Percentiles rank a stretch among this genome's conserved stretches.
These are phyloP conservation scores for Lentinula novae-zelandiae DNA, from an alignment of 1,284 basidiomycete species.

Conservation along the genomic window DNA sequence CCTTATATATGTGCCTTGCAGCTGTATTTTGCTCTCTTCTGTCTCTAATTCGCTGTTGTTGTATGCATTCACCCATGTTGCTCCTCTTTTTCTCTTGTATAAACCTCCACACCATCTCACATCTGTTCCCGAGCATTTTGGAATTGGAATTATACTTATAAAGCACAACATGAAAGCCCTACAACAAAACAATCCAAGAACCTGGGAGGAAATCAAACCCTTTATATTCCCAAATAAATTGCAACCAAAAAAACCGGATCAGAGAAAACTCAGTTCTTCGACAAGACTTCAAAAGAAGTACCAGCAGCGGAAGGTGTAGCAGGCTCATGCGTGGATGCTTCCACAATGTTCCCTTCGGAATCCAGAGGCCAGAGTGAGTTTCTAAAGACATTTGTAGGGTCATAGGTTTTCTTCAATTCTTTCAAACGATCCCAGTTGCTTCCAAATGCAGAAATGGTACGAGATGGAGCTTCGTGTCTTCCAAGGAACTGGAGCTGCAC, in stretches of 20 bases:
- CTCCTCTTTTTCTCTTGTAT: not conserved
- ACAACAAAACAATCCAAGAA: not conserved
- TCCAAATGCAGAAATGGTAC: constrained; percentile 66
- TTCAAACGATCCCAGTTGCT: constrained; percentile 68
- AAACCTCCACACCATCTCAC: not conserved
- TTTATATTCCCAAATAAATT: not conserved
- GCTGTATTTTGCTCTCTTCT: not conserved
- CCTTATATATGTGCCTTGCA: not conserved
- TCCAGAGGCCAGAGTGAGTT: constrained; percentile 77
- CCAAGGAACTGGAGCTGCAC: constrained; percentile 64
- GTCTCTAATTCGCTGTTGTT: not conserved
- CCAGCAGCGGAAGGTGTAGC: constrained; percentile 31
- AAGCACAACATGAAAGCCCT: not conserved
- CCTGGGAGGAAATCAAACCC: not conserved
- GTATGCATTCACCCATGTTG: not conserved
- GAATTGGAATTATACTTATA: not conserved
- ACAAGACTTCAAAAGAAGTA: not conserved
- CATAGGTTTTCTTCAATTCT: constrained; percentile 70
- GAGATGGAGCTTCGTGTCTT: constrained; percentile 58
- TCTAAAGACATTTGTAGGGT: constrained; percentile 69
- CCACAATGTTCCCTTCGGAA: constrained; percentile 43
- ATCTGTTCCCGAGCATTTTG: not conserved
- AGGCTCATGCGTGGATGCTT: constrained; percentile 54
- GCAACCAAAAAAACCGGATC: not conserved
- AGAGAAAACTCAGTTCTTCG: not conserved